Evolutionary conservation across 2,329 filamentous ascomycete genomes (phyloP).

Genomic region (Aureobasidium sp.): DNA sequence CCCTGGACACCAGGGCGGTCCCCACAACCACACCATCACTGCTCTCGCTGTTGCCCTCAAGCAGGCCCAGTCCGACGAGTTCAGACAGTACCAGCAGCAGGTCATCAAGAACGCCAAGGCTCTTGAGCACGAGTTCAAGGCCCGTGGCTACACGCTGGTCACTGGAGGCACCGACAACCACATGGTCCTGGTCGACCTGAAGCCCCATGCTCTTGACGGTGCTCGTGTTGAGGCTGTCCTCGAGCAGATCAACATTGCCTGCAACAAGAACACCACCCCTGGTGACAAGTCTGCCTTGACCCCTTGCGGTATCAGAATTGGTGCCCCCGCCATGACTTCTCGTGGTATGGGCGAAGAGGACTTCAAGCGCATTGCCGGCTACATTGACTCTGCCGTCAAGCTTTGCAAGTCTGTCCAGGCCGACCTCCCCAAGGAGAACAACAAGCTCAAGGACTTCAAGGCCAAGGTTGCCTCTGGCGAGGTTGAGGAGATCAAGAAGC

Average conservation of each 20-base stretch:
- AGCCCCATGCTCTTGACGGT: slow-evolving; percentile 80
- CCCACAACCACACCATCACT: slow-evolving; percentile 98
- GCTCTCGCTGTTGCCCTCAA: slow-evolving; percentile 90
- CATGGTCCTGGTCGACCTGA: slow-evolving; percentile 85
- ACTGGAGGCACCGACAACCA: slow-evolving; percentile 96
- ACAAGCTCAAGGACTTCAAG: slow-evolving; percentile 99
- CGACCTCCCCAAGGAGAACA: slow-evolving; percentile 85
- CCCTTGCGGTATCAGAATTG: slow-evolving; percentile 90
- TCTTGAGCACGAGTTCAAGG: slow-evolving; percentile 71
- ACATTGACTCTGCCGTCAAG: slow-evolving; percentile 85
- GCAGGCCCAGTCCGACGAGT: slow-evolving; percentile 83
- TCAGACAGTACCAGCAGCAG: slow-evolving; percentile 84
- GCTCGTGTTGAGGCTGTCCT: slow-evolving; percentile 93
- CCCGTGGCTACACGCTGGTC: slow-evolving; percentile 80
- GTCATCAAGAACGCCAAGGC: slow-evolving; percentile 88
- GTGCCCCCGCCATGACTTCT: slow-evolving; percentile 94
- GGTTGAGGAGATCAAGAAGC: slow-evolving; percentile 71
- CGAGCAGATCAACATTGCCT: slow-evolving; percentile 97
- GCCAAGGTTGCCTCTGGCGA: slow-evolving; percentile 74
- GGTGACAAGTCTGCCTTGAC: slow-evolving; percentile 96
- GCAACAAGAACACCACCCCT: slow-evolving; percentile 98
- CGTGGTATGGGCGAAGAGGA: slow-evolving; percentile 88
- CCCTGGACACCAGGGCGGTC: slow-evolving; percentile 94
- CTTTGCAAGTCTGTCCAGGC: slow-evolving; percentile 83
- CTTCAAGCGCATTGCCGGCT: slow-evolving; percentile 81